Base-by-base conservation (phyloP, 1,139 yeast species). In the Starmera stellimalicola region DNA sequence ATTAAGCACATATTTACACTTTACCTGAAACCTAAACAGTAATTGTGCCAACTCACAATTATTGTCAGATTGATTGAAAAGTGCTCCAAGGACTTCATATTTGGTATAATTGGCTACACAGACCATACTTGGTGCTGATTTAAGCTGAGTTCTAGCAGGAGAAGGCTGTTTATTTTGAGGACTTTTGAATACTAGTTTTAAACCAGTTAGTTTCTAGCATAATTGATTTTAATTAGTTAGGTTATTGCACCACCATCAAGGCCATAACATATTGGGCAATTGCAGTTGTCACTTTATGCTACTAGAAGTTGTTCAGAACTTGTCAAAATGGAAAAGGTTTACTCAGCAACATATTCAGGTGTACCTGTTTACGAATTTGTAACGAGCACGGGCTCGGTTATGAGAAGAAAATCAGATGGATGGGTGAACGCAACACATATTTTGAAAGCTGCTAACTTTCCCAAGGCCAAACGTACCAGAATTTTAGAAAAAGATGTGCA, bases 371-470 rank as follows among this genome's bases (percentile, higher is more conserved):
- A 80, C 52, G 98, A 91, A 63, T 78, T 83, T 48, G 67, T 77
- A 26, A 77, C 80, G 48, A 76, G 81, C 36, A 80, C 82, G 34
- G 82, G 87, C 19, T 88, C 96, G 8, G 85, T 91, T 17, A 91
- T 91, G 98, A 75, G 96, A 55, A 67, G 97, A 40, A 78, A 84
- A 45, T 66, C 70, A 29, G 97, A 91, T 55, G 87, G 85, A 38
- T 87, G 96, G 94, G 94, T 88, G 35, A 91, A 91, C 60, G 97
- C 97, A n/a, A 91, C 98, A 17, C 97, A 91, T 59, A 87, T 91
- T 31, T 67, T 91, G 39, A 88, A 91, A 55, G 88, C 93, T 32
- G 95, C 97, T 34, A 82, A 85, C 51, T 87, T 88, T 54, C 95
- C 95, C 41, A 88, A 88, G 57, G 95, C 96, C 2, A 85, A 82